These are phyloP conservation scores for Helichrysum umbraculigerum DNA, from an alignment of 129 eudicot species.

Conservation along the genomic window DNA sequence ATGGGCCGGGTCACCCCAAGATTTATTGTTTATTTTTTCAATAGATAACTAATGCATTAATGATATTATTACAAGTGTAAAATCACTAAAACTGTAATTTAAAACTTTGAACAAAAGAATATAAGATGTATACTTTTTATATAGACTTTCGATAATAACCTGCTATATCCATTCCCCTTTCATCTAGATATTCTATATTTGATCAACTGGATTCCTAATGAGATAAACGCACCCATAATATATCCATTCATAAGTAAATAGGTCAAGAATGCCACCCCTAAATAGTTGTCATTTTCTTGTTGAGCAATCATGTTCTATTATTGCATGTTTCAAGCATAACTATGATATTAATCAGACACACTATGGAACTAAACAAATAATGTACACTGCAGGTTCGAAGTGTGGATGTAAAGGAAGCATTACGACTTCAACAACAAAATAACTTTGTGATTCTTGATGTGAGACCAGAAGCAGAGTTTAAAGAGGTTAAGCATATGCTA, in stretches of 20 bases:
- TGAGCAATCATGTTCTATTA: neutral
- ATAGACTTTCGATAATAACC: too few relatives aligned
- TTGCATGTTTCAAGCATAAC: neutral
- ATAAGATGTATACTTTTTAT: neutral
- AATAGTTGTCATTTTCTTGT: neutral
- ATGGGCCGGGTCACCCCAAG: neutral
- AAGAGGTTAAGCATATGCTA: conserved; percentile 56
- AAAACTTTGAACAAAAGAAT: neutral
- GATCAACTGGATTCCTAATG: neutral
- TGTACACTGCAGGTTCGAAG: conserved; percentile 71
- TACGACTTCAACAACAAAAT: conserved; percentile 79
- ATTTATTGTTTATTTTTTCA: neutral
- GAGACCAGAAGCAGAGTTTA: conserved; percentile 95
- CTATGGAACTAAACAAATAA: neutral
- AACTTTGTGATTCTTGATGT: conserved; percentile 96
- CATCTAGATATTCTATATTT: too few relatives aligned
- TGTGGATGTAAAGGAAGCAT: conserved; percentile 92
- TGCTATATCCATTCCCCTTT: neutral
- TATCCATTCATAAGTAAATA: neutral
- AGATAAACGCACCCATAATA: neutral
- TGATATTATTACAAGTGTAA: too few relatives aligned
- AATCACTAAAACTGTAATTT: neutral
- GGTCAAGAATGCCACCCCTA: neutral
- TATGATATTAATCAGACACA: neutral
- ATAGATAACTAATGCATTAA: too few relatives aligned